phyloP scores from a whole-genome alignment of 139 green algal species.

The Spirogloea muscicola region DNA sequence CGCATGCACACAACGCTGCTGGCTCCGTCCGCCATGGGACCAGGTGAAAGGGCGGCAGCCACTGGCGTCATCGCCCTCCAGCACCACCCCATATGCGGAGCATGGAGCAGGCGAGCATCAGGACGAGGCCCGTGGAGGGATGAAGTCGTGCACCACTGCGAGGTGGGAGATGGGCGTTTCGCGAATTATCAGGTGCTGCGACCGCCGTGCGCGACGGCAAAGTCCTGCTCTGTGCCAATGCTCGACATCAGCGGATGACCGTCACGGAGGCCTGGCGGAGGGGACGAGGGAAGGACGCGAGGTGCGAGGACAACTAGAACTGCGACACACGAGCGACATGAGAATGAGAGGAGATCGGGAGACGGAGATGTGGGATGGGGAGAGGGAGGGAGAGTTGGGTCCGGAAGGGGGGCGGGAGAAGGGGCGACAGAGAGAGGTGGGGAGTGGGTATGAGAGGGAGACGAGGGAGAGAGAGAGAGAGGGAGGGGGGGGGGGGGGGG shows the following conservation, averaged over 20 bases:
- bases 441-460: background rate
- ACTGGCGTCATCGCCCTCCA: too few relatives aligned
- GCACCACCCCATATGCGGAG: too few relatives aligned
- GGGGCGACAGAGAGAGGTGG: background rate
- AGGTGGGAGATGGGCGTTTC: background rate
- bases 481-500: too few relatives aligned
- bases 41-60: too few relatives aligned
- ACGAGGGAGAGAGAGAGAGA: too few relatives aligned
- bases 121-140: background rate
- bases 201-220: background rate
- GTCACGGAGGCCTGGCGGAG: too few relatives aligned
- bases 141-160: background rate
- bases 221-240: background rate
- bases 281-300: background rate
- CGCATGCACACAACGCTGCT: too few relatives aligned
- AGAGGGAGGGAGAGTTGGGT: background rate
- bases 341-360: background rate
- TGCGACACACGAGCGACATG: background rate
- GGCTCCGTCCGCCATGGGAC: too few relatives aligned
- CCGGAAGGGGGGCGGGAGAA: background rate
- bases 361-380: background rate
- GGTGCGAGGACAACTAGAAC: background rate
- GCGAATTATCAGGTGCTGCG: background rate
- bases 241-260: background rate
- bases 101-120: background rate